These are phyloP conservation scores for Pharnaceum exiguum DNA, from an alignment of 148 eudicot species.

Conservation along the genomic window DNA sequence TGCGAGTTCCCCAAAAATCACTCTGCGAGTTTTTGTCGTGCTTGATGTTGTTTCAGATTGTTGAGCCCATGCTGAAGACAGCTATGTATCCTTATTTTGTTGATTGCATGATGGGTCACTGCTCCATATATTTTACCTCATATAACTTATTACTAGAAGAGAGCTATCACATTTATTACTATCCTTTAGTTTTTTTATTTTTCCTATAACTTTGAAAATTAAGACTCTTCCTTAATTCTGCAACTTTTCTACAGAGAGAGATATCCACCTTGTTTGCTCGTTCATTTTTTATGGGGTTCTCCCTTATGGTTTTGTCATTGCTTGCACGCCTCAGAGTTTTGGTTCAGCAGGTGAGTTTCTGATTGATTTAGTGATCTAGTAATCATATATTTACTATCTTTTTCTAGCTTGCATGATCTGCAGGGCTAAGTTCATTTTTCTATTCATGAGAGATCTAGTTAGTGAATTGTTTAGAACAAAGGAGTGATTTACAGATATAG, in stretches of 20 bases:
- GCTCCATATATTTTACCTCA: slow-evolving; percentile 1
- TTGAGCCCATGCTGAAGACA: slow-evolving; percentile 88
- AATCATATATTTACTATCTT: background rate
- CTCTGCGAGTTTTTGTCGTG: too few relatives aligned
- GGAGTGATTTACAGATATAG: too few relatives aligned
- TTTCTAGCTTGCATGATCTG: background rate
- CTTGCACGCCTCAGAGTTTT: slow-evolving; percentile 86
- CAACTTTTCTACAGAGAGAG: slow-evolving; percentile 56
- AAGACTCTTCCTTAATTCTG: slow-evolving; percentile 39
- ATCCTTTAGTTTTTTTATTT: background rate
- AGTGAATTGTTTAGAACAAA: too few relatives aligned
- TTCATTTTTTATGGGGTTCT: slow-evolving; percentile 83
- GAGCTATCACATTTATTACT: background rate
- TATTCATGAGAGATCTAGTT: too few relatives aligned
- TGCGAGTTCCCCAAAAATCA: too few relatives aligned
- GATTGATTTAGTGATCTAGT: background rate
- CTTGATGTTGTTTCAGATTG: slow-evolving; percentile 53
- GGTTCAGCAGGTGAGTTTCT: slow-evolving; percentile 81
- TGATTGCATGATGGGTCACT: background rate
- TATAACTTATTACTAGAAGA: background rate
- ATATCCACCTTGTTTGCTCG: slow-evolving; percentile 84
- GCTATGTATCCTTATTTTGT: slow-evolving; percentile 75
- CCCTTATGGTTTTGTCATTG: slow-evolving; percentile 61
- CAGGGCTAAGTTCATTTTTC: background rate
- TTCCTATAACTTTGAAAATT: too few relatives aligned